Percentiles rank a stretch among this genome's conserved stretches.
Evolutionary conservation across 2,329 filamentous ascomycete species (phyloP).

Genomic region (Fusarium algeriense): DNA sequence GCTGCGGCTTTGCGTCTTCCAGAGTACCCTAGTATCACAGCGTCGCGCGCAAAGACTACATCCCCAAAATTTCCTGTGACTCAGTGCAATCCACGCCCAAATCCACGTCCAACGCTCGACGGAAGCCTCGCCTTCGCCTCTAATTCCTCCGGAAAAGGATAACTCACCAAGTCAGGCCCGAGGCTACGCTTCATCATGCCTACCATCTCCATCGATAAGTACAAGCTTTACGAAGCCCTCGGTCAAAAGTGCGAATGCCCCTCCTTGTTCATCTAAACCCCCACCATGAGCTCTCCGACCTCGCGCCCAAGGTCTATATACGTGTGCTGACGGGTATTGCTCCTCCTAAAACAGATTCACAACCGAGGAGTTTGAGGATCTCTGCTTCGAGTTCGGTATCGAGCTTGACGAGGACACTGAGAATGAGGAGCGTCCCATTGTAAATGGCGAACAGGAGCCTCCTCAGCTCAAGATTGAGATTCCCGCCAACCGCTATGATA

Average conservation of each 20-base stretch:
- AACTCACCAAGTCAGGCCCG: constrained; percentile 31
- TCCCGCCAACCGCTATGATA: constrained; percentile 92
- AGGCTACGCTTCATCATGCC: constrained; percentile 73
- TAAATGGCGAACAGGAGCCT: constrained; percentile 84
- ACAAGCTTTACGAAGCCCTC: constrained; percentile 91
- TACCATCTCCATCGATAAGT: constrained; percentile 97
- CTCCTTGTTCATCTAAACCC: constrained; percentile 34
- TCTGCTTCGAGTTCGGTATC: constrained; percentile 99
- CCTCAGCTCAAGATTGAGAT: constrained; percentile 98
- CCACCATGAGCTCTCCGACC: constrained; percentile 35
- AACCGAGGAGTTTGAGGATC: constrained; percentile 93
- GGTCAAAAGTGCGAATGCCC: constrained; percentile 77
- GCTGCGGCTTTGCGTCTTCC: neutral
- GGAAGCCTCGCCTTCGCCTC: constrained; percentile 34
- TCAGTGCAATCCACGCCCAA: constrained; percentile 46
- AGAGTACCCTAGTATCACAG: constrained; percentile 31
- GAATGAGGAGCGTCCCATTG: constrained; percentile 76
- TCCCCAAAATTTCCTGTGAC: constrained; percentile 59
- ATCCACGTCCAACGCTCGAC: constrained; percentile 38
- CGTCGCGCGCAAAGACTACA: constrained; percentile 30
- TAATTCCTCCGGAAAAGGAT: constrained; percentile 38
- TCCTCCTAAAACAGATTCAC: constrained; percentile 72
- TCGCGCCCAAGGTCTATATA: constrained; percentile 24
- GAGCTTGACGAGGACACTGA: constrained; percentile 97
- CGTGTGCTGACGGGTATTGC: constrained; percentile 36